Base-by-base conservation (phyloP, 2,329 filamentous ascomycete genomes). In the Cytospora paraplurivora region DNA sequence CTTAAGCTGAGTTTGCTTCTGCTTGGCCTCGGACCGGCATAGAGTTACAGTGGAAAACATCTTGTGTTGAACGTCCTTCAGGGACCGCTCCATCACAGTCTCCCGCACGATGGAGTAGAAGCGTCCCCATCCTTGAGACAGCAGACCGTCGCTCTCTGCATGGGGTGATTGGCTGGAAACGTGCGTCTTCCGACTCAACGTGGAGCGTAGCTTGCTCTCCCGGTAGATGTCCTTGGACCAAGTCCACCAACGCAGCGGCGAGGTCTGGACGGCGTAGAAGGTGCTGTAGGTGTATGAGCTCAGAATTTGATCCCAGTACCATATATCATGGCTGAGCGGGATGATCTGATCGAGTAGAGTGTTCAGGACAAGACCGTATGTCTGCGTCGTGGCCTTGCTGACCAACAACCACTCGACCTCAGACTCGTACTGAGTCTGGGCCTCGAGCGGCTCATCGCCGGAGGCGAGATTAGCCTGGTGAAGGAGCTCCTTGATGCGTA, bases 291-390 rank as follows among this genome's bases (percentile, higher is more conserved):
- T 83, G 69, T 92, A 89, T 0, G 92, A 96, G 11, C 86, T 85
- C 35, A 97, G 78, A 1, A 97, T 85, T 68, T 95, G 90, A 72
- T 97, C 92, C 95, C 95, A 99, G 75, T 98, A 98, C 87, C 90
- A 93, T 32, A 97, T 88, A 69, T 97, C 93, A 68, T 97, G 88
- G 70, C 88, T 91, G 19, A 99, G 77, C 0, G 89, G 89, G 12
- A 94, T 87, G 12, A 93, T 96, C 70, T 95, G 90, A 62, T 94
- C 89, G 12, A 97, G 77, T 4, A 98, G 82, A 0, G 85, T 87
- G 69, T 88, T 88, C 69, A 97, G 79, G 49, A 96, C 83, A 56
- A 91, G 79, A 4, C 94, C 94, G 71, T 97, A 96, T 1, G 90
- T 88, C 72, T 97, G 94, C n/a, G 93, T 87, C 0, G 93, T 91